These are phyloP conservation scores for Rhizophora mangle DNA, from an alignment of 345 rosid species.

Conservation along the genomic window DNA sequence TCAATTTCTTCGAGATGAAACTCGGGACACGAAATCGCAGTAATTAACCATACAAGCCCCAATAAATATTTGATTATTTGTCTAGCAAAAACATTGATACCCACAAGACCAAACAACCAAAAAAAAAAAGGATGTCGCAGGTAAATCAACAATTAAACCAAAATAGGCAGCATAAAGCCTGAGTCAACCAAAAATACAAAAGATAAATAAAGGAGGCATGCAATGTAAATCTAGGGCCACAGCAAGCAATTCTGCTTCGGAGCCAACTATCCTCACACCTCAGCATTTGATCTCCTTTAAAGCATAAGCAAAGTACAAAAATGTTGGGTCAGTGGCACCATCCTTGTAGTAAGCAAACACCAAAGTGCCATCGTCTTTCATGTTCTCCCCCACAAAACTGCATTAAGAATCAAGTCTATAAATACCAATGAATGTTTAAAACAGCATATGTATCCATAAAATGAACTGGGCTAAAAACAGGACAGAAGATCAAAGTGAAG, in stretches of 20 bases:
- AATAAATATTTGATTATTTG: background rate
- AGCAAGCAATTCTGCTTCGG: background rate
- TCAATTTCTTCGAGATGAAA: too few relatives aligned
- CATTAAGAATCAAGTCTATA: background rate
- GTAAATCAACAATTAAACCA: background rate
- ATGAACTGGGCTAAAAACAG: background rate
- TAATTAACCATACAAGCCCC: background rate
- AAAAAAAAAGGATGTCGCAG: background rate
- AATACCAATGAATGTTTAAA: background rate
- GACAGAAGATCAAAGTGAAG: background rate
- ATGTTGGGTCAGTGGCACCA: slow-evolving; percentile 86
- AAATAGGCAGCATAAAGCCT: background rate
- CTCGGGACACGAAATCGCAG: background rate
- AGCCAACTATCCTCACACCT: slow-evolving; percentile 11
- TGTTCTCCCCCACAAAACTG: slow-evolving; percentile 96
- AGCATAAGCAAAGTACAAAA: slow-evolving; percentile 74
- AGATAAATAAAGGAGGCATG: background rate
- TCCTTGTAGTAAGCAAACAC: slow-evolving; percentile 97
- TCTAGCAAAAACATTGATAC: background rate
- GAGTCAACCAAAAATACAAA: background rate
- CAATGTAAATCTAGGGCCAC: slow-evolving; percentile 8
- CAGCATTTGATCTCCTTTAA: slow-evolving; percentile 96
- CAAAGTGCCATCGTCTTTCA: slow-evolving; percentile 62
- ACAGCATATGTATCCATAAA: background rate
- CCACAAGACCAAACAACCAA: background rate